Evolutionary conservation across 2,329 filamentous ascomycete species (phyloP).

Genomic region (Pseudogymnoascus sp.): DNA sequence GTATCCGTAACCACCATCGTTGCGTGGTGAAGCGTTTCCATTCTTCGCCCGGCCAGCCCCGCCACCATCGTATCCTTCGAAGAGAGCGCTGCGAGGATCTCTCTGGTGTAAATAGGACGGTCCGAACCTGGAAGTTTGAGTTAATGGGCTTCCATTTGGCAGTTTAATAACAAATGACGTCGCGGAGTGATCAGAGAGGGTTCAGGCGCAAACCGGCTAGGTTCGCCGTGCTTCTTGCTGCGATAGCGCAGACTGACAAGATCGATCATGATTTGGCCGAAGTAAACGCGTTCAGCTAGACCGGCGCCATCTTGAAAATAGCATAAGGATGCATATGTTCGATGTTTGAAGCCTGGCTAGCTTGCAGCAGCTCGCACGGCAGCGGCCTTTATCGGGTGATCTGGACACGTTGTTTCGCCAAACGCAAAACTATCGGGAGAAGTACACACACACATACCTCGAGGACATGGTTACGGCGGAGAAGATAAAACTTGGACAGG

Average conservation of each 20-base stretch:
- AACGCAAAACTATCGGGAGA: background rate
- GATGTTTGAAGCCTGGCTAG: background rate
- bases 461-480: background rate
- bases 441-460: background rate
- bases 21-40: slow-evolving; percentile 10
- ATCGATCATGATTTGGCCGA: background rate
- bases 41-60: slow-evolving; percentile 17
- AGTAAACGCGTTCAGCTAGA: background rate
- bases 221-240: background rate
- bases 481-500: slow-evolving; percentile 8
- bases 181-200: background rate
- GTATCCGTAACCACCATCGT: slow-evolving; percentile 41
- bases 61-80: slow-evolving; percentile 61
- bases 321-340: background rate
- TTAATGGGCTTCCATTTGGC: background rate
- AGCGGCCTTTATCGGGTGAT: background rate
- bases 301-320: background rate
- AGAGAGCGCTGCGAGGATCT: slow-evolving; percentile 63
- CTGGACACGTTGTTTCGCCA: background rate
- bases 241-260: background rate
- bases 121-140: slow-evolving; percentile 46
- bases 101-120: slow-evolving; percentile 63
- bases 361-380: background rate
- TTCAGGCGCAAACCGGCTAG: background rate
- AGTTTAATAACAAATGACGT: background rate